These are phyloP conservation scores for Coemansia sp. DNA, from an alignment of 192 early-diverging fungal genomes.

Conservation along the genomic window DNA sequence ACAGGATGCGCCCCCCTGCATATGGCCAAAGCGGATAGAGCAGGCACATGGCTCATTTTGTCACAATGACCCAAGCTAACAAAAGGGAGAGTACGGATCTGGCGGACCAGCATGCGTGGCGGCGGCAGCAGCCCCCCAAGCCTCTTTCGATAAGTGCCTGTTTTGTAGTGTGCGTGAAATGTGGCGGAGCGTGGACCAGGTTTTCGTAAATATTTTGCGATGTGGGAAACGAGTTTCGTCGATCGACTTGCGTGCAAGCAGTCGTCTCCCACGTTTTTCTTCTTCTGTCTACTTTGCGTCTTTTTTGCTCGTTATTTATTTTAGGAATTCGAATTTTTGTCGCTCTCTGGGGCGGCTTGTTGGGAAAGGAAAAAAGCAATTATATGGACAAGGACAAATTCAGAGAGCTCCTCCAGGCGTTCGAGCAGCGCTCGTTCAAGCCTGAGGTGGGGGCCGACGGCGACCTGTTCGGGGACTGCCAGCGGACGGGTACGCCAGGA, in stretches of 20 bases:
- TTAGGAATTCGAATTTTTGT: neutral
- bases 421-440: conserved; percentile 50
- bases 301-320: neutral
- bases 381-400: conserved; percentile 53
- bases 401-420: conserved; percentile 44
- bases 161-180: neutral
- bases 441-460: conserved; percentile 33
- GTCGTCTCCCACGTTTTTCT: too few relatives aligned
- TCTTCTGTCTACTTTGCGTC: too few relatives aligned
- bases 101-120: neutral
- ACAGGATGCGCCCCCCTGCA: too few relatives aligned
- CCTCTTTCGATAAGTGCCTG: neutral
- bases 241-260: too few relatives aligned
- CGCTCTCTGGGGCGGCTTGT: neutral
- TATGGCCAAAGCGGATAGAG: too few relatives aligned
- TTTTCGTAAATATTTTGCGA: too few relatives aligned
- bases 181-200: neutral
- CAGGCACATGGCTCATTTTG: too few relatives aligned
- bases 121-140: neutral
- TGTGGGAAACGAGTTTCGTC: too few relatives aligned
- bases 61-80: neutral
- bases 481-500: conserved; percentile 3
- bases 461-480: conserved; percentile 22
- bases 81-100: neutral
- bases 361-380: neutral